These are phyloP conservation scores for Staphylotrichum longicolle DNA, from an alignment of 495 filamentous ascomycete species.

Conservation along the genomic window DNA sequence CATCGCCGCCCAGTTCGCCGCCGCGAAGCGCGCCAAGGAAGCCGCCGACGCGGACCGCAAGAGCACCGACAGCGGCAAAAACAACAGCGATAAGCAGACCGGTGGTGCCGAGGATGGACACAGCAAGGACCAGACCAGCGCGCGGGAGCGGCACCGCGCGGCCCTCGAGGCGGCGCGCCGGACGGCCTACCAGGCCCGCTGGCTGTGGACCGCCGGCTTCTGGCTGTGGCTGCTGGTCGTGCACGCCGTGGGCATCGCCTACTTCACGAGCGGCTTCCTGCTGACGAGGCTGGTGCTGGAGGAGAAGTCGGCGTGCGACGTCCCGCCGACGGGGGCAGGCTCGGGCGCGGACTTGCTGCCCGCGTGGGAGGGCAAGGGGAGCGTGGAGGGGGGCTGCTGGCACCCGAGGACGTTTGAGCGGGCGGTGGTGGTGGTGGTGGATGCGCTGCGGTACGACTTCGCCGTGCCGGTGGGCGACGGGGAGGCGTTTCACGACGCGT, in stretches of 20 bases:
- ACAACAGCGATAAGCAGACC: neutral
- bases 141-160: constrained; percentile 37
- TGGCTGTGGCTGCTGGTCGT: constrained; percentile 60
- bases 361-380: constrained; percentile 44
- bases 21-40: constrained; percentile 48
- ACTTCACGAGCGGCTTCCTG: constrained; percentile 96
- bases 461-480: constrained; percentile 70
- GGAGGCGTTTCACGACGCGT: constrained; percentile 76
- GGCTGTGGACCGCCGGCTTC: constrained; percentile 50
- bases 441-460: constrained; percentile 95
- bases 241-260: constrained; percentile 77
- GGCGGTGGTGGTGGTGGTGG: constrained; percentile 86
- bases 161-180: constrained; percentile 44
- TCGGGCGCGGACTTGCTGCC: constrained; percentile 25
- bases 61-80: neutral
- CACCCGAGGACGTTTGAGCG: constrained; percentile 89
- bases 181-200: constrained; percentile 41
- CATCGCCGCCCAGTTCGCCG: constrained; percentile 46
- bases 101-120: neutral
- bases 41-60: constrained; percentile 17
- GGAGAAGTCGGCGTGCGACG: constrained; percentile 76
- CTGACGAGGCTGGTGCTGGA: constrained; percentile 88
- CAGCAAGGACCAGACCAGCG: constrained; percentile 20
- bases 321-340: constrained; percentile 59
- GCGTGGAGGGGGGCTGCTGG: constrained; percentile 77